Base-by-base conservation (phyloP, 139 green algal species). In the Pleodorina starrii region DNA sequence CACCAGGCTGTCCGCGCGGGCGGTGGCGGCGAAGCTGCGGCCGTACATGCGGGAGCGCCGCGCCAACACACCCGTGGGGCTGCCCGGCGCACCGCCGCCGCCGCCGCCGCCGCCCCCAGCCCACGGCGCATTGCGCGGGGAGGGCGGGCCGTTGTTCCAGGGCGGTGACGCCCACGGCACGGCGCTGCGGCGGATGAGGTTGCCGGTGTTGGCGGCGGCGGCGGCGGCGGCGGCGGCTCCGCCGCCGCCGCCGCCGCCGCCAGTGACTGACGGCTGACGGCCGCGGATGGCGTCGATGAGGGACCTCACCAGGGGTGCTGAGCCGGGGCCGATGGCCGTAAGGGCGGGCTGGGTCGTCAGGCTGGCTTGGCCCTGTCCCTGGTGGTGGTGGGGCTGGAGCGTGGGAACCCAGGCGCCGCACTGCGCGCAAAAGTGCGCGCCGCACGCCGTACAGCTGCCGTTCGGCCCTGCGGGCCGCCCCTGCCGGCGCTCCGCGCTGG, bases 221-320 rank as follows among this genome's bases (percentile, higher is more conserved):
- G n/a, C 32, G 35, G 32, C 35, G 9, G 66, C 66, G 66, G 66
- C 68, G n/a, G 68, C 32, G 68, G 68, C 32, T 17, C 32, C 36
- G 40, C 9, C 63, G 69, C 11, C 36, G 69, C 36, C 36, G 69
- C 69, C n/a, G n/a, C n/a, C n/a, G n/a, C n/a, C n/a, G n/a, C n/a
- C n/a, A n/a, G n/a, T n/a, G n/a, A n/a, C n/a, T n/a, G n/a, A n/a
- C n/a, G n/a, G n/a, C n/a, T n/a, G n/a, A n/a, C 5, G 54, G 29
- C 54, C 74, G 25, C 74, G 74, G 44, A 82, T 43, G 44, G 74
- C 74, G 44, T 82, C 43, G 42, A 43, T 3, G 27, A 82, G 46
- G 9, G 74, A 82, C 4, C 17, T 82, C 11, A 44, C 74, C 40
- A 40, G 72, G 12, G 7, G 69, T 32, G 69, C 7, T 3, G 32